Base-by-base conservation (phyloP, 2,329 filamentous ascomycete species). In the Rachicladosporium sp. region DNA sequence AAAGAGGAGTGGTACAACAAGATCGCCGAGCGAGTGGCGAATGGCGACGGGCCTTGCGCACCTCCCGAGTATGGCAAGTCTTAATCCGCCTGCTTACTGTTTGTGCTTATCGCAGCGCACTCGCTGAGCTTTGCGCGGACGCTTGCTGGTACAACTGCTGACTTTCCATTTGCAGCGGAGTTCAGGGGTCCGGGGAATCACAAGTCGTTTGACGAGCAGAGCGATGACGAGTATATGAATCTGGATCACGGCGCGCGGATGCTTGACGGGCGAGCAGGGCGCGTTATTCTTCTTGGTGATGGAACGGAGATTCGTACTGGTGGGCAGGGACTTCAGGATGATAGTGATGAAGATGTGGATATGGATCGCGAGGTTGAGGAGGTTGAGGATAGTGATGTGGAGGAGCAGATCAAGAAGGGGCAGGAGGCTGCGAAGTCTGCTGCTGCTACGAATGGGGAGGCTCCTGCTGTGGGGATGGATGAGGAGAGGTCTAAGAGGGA, bases 1-100 rank as follows among this genome's bases (percentile, higher is more conserved):
- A 93, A 93, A 74, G 88, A 95, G 58, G 82, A 95, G 68, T 98
- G 91, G 91, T 98, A 98, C 64, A 85, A 95, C 57, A 81, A 88
- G 69, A 82, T 98, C 62, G 86, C 82, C 56, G 86, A 82, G 69
- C 78, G 91, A 60, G 91, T 98, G 64, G 85, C 88, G 54, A 88
- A 89, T 61, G 91, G 89, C 65, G 91, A 98, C 66, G 91, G 91
- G 56, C 91, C 91, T 62, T 96, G 89, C 71, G 91, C 91, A 63
- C 91, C 91, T 66, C 91, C 89, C 58, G 91, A 98, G 79, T 98
- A 96, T 72, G 91, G 91, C 88, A 89, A 80, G 86, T 77, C 68
- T 68, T 62, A 58, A 59, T 53, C 43, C 47, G 40, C 40, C 32
- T 36, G 34, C 39, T 41, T 41, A 13, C 39, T 41, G 36, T 37